Base-by-base conservation (phyloP, 2,329 filamentous ascomycete species). In the Domatiomyces catenatus region DNA sequence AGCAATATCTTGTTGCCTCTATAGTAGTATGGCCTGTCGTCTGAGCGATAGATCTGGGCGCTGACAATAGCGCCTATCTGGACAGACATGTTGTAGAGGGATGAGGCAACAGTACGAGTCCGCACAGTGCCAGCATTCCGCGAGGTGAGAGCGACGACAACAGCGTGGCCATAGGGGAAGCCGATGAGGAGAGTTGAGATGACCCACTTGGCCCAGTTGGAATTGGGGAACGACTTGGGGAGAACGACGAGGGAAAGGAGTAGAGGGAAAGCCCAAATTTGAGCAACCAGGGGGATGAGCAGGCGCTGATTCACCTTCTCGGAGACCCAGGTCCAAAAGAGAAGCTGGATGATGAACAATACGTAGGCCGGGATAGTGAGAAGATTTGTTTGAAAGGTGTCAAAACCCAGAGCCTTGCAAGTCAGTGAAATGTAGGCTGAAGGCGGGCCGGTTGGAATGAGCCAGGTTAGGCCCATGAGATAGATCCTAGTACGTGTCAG, bases 91-190 rank as follows among this genome's bases (percentile, higher is more conserved):
- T 72, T 72, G 53, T 72, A 72, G 20, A 72, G 28, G 1, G 69
- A 68, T n/a, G 77, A 75, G 0, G 77, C 76, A 1, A 84, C 77
- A 1, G 80, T 77, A 5, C 80, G 69, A 5, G 75, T 77, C 8
- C 79, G 70, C 8, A 84, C 77, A 1, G 74, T 71, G 54, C 80
- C 79, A 2, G 77, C 75, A 59, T 83, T 84, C 48, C 77, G 72
- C 2, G 76, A 79, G 1, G 74, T 79, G 63, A 78, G 75, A 0
- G 73, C 77, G 0, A 81, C 79, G 1, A 79, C 64, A 26, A 81
- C 75, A 0, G 79, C 76, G 58, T 81, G 72, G 54, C 67, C 73
- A 58, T 79, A 79, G 0, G 76, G 76, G 50, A 77, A 76, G 0
- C 71, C 72, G 1, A 76, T 62, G 0, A 79, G 59, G 0, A 72